Evolutionary conservation across 176 grass and related monocot genomes (phyloP), one percentile per base, ranked within the genome.

Genomic region (Carex kokanica): DNA sequence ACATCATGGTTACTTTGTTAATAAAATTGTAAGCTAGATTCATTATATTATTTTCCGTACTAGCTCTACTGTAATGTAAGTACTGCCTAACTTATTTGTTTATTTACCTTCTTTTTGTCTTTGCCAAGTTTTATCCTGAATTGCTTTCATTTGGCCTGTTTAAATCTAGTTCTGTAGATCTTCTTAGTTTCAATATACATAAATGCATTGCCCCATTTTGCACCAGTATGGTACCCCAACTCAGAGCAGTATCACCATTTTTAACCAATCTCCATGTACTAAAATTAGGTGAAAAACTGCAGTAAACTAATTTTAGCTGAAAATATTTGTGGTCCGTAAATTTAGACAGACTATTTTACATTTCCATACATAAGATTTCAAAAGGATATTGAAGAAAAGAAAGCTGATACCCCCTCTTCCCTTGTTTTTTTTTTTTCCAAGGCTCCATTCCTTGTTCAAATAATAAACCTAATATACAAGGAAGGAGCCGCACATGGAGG

Each of bases 401-500:
- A 9, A 40, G 32, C 68, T 51, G 53, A 75, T 75, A 25, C 25
- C 27, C 71, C 32, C 36, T 41, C 11, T 75, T 75, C 18, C 67
- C 6, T 21, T n/a, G 2, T 70, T 41, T 59, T 8, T 20, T 27
- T 41, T 53, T 16, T 75, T 53, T 14, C 6, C 45, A 47, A 54
- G 45, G 71, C 71, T 75, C 71, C 21, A 13, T 75, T 29, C 71
- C 71, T 75, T 75, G 71, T 25, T 53, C 47, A 53, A 16, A 75
- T 16, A 75, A 69, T 18, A 14, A 75, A 75, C 11, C 67, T 75
- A 25, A 75, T 54, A 75, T 75, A 53, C 71, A 74, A 74, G 45
- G 71, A 74, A 75, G 71, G 45, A 75, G 71, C 45, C 3, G 2
- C 16, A 7, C 47, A 94, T 93, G 91, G 91, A 91, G 74, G 85